Evolutionary conservation across 371 early-diverging fungal genomes (phyloP).

Genomic region (Actinomortierella wolfii): DNA sequence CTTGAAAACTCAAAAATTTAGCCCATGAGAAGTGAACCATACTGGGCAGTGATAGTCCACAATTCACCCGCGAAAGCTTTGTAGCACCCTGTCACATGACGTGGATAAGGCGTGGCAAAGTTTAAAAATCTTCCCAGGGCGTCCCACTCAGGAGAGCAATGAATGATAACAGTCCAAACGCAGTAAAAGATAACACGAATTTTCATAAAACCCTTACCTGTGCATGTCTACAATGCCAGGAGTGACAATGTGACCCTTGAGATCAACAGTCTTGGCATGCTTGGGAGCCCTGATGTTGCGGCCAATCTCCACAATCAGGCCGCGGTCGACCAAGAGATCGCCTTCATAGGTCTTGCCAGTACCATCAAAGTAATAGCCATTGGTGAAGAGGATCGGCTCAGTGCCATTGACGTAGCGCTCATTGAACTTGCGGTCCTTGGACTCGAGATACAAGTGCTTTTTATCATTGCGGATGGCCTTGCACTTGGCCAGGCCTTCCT

Average conservation of each 20-base stretch:
- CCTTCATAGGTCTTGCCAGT: conserved; percentile 50
- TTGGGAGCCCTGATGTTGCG: conserved; percentile 36
- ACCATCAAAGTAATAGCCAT: conserved; percentile 64
- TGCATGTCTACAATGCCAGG: conserved; percentile 89
- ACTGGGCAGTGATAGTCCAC: too few species aligned
- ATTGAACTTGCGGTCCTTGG: conserved; percentile 48
- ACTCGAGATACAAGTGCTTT: conserved; percentile 37
- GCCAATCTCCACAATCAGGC: conserved; percentile 57
- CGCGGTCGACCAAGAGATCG: conserved; percentile 62
- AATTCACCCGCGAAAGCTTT: too few species aligned
- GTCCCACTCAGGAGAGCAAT: not conserved
- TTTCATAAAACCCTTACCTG: conserved; percentile 50
- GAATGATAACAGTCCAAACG: not conserved
- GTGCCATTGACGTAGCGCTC: conserved; percentile 44
- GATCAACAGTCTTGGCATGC: conserved; percentile 60
- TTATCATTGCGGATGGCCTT: conserved; percentile 30
- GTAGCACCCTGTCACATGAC: too few species aligned
- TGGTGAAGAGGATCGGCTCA: conserved; percentile 51
- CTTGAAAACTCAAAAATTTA: too few species aligned
- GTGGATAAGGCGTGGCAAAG: too few species aligned
- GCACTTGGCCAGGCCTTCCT: conserved; percentile 53
- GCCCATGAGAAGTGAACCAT: too few species aligned
- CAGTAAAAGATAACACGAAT: not conserved
- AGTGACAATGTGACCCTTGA: conserved; percentile 70
- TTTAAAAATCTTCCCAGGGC: too few species aligned